These are phyloP conservation scores for Eucalyptus regnans DNA, from an alignment of 345 rosid genomes.

Conservation along the genomic window DNA sequence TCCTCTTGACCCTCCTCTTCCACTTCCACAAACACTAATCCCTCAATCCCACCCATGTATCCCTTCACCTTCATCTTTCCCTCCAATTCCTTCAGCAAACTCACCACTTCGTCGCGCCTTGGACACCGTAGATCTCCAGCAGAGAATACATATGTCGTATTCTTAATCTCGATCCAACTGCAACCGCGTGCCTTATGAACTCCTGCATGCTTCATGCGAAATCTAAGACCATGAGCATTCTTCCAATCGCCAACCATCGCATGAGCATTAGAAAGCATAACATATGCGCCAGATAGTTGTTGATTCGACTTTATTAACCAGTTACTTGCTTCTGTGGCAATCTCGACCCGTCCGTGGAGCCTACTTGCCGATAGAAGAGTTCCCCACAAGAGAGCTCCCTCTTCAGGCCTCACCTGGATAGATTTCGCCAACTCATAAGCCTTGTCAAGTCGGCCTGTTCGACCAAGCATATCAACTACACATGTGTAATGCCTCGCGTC, in stretches of 20 bases:
- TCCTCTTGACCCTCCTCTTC: slow-evolving; percentile 58
- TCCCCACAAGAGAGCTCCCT: slow-evolving; percentile 69
- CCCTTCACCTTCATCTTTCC: slow-evolving; percentile 50
- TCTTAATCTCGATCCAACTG: slow-evolving; percentile 69
- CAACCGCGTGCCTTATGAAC: slow-evolving; percentile 62
- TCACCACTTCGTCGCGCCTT: slow-evolving; percentile 22
- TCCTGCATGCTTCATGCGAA: slow-evolving; percentile 50
- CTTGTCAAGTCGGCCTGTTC: slow-evolving; percentile 62
- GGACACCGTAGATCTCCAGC: slow-evolving; percentile 42
- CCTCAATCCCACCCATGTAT: slow-evolving; percentile 19
- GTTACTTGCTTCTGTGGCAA: slow-evolving; percentile 53
- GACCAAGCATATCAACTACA: slow-evolving; percentile 72
- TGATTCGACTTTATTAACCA: slow-evolving; percentile 36
- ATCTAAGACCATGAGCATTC: slow-evolving; percentile 31
- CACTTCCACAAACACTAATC: slow-evolving; percentile 43
- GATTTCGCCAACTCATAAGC: slow-evolving; percentile 51
- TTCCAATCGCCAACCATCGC: slow-evolving; percentile 62
- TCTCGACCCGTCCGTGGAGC: slow-evolving; percentile 61
- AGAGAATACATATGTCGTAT: slow-evolving; percentile 28
- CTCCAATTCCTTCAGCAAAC: slow-evolving; percentile 39
- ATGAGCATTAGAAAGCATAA: slow-evolving; percentile 56
- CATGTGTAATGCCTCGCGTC: slow-evolving; percentile 62
- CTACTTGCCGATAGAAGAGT: slow-evolving; percentile 66
- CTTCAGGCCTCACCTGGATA: slow-evolving; percentile 15
- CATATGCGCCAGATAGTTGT: slow-evolving; percentile 55